Evolutionary conservation across 495 filamentous ascomycete genomes (phyloP).

Genomic region (Cercophora scortea): DNA sequence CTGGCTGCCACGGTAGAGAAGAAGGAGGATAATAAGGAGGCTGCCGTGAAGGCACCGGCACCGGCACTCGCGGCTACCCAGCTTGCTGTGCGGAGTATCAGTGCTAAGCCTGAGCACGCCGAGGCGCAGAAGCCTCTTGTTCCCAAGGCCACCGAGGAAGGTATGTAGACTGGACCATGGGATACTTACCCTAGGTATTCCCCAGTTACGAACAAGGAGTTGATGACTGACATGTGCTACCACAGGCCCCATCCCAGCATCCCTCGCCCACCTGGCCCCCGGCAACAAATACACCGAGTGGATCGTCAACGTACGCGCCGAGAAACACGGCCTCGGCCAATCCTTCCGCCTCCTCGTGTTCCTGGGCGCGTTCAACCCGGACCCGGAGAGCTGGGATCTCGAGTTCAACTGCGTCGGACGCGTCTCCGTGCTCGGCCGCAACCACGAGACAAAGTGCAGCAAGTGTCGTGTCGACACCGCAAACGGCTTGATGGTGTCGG

Average conservation of each 20-base stretch:
- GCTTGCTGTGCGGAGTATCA: no score
- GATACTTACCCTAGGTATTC: background rate
- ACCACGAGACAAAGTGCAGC: slow-evolving; percentile 21
- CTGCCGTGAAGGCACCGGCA: background rate
- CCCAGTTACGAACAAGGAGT: background rate
- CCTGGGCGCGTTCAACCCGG: slow-evolving; percentile 25
- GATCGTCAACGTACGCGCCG: slow-evolving; percentile 31
- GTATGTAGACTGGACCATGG: no score
- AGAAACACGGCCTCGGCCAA: slow-evolving; percentile 31
- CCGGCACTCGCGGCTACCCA: background rate
- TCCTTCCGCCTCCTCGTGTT: slow-evolving; percentile 36
- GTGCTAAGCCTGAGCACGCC: no score
- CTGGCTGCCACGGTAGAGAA: background rate
- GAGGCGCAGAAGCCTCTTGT: no score
- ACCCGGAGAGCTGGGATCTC: slow-evolving; percentile 20
- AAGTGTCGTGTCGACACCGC: slow-evolving; percentile 25
- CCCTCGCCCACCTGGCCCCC: slow-evolving; percentile 20
- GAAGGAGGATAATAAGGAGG: slow-evolving; percentile 1
- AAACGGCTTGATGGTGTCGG: slow-evolving; percentile 24
- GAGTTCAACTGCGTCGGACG: slow-evolving; percentile 32
- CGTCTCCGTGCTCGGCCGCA: slow-evolving; percentile 29
- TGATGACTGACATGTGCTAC: no score
- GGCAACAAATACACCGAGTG: slow-evolving; percentile 34
- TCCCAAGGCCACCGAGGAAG: no score
- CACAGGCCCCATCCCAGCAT: slow-evolving; percentile 11